phyloP scores from a whole-genome alignment of 768 basidiomycete genomes.

The Fistulinella prunicolor region DNA sequence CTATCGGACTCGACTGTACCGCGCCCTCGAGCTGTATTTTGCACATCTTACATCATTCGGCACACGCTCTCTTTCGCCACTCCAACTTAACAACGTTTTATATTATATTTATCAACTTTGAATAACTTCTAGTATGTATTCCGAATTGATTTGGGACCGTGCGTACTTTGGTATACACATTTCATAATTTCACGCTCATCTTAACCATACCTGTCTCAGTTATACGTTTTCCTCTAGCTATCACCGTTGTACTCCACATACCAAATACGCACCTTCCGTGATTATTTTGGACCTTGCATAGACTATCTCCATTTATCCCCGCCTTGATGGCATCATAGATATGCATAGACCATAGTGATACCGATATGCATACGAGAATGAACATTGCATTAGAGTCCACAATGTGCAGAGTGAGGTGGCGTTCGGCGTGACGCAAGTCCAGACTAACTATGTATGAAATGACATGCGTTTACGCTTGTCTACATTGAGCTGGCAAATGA shows the following conservation, averaged over 20 bases:
- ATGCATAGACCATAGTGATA: constrained; percentile 2
- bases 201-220: constrained; percentile 5
- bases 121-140: constrained; percentile 11
- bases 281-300: constrained; percentile 2
- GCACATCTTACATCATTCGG: constrained; percentile 12
- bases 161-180: constrained; percentile 6
- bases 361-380: constrained; percentile 11
- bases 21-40: constrained; percentile 1
- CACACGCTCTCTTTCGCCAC: constrained; percentile 13
- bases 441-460: background rate
- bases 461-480: constrained; percentile 10
- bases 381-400: constrained; percentile 6
- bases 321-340: constrained; percentile 7
- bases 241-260: constrained; percentile 12
- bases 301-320: background rate
- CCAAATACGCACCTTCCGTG: constrained; percentile 7
- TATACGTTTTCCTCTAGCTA: constrained; percentile 7
- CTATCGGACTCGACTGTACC: constrained; percentile 16
- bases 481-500: background rate
- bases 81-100: constrained; percentile 6
- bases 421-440: background rate
- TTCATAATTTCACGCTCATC: background rate
- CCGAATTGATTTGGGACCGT: constrained; percentile 15
- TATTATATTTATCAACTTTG: constrained; percentile 22
- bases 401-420: constrained; percentile 1